Base-by-base conservation (phyloP, 805 yeast species). In the Yamadazyma nakazawae region DNA sequence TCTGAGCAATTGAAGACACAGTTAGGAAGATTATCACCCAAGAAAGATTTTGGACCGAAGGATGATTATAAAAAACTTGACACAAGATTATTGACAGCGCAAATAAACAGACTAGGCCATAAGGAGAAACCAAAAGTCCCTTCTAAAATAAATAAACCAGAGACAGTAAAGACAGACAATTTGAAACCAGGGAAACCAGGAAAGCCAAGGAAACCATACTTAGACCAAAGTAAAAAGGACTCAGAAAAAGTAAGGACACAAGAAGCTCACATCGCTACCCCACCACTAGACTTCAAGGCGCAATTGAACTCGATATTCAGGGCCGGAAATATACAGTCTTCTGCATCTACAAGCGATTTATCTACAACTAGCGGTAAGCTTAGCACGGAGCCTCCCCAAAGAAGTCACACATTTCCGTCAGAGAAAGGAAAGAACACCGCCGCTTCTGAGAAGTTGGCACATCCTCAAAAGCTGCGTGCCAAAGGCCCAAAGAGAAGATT, bases 401-500 rank as follows among this genome's bases (percentile, higher is more conserved):
- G 44, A 32, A 28, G 46, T 24, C 42, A 34, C 13, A 32, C 54
- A 5, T 46, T 41, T 1, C 54, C 54, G 13, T 18, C 49, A 34
- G 21, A 32, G 16, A 37, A 35, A 16, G 40, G 39, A 36, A 28
- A 19, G 13, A 34, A 37, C 19, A 47, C 54, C 32, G 54, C 53
- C 40, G 54, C 53, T 2, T 36, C 50, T 0, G 60, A 52, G 12
- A 67, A 66, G 36, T 60, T 78, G 39, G 61, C 61, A 0, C 82
- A 79, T 56, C 59, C 74, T 2, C 78, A 69, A 38, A 79, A 78
- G 54, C 46, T 60, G 0, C 62, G 84, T 44, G 63, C 81, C 14
- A 72, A 65, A 46, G 84, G 84, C 0, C 84, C 84, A 0, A 76
- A 70, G 54, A 60, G 83, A 51, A 62, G 75, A 42, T 62, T 74